A percentile compares a stretch with the other conserved stretches of the same genome.
Conservation (phyloP, 228 moss, liverwort and hornwort genomes). For the Sphagnum magellanicum region DNA sequence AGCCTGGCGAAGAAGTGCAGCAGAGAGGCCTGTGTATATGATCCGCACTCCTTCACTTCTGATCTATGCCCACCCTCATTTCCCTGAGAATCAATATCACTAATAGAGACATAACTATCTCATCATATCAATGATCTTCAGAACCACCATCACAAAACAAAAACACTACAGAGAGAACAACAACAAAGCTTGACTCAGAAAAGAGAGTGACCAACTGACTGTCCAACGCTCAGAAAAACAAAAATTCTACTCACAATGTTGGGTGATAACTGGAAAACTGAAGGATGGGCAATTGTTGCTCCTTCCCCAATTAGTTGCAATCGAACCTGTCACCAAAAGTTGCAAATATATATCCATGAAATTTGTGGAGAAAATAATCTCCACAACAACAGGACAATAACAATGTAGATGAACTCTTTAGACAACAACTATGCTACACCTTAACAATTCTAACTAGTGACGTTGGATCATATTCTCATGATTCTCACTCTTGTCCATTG, state of each 20-base stretch:
- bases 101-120: background rate
- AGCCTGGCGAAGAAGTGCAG: slow-evolving; percentile 48
- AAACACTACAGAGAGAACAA: background rate
- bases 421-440: no score
- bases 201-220: background rate
- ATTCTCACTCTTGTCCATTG: no score
- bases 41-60: slow-evolving; percentile 41
- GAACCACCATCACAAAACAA: background rate
- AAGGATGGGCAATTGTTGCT: slow-evolving; percentile 25
- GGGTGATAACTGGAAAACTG: slow-evolving; percentile 27
- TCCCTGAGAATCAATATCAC: background rate
- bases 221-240: background rate
- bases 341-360: background rate
- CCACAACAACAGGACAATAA: background rate
- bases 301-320: slow-evolving; percentile 50
- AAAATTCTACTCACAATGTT: slow-evolving; percentile 29
- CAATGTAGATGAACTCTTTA: no score
- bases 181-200: no score
- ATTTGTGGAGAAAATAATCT: background rate
- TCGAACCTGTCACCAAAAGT: slow-evolving; percentile 20
- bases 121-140: background rate
- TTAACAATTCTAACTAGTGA: no score
- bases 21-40: slow-evolving; percentile 53
- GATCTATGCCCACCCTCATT: slow-evolving; percentile 30
- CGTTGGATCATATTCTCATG: no score